phyloP scores from a whole-genome alignment of 805 yeast genomes.

The Saccharomycopsis javanensis region DNA sequence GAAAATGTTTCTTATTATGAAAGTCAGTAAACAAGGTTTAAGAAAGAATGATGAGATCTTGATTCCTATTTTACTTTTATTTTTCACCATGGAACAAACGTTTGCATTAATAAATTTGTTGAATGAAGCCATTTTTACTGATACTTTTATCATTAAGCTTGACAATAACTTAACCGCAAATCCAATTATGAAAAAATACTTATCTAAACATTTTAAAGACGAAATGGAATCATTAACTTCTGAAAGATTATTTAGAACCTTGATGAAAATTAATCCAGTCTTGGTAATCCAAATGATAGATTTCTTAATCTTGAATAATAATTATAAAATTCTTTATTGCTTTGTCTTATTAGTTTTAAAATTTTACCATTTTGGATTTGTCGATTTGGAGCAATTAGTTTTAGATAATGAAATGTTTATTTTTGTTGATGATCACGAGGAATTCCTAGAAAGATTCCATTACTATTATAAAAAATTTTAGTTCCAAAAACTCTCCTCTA shows the following conservation, averaged over 20 bases:
- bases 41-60: conserved; percentile 18
- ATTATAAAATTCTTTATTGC: conserved; percentile 16
- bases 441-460: conserved; percentile 17
- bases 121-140: conserved; percentile 14
- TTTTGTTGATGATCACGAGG: conserved; percentile 14
- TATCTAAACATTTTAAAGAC: conserved; percentile 17
- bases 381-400: conserved; percentile 12
- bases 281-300: conserved; percentile 15
- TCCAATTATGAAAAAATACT: conserved; percentile 15
- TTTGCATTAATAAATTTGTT: conserved; percentile 10
- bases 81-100: conserved; percentile 11
- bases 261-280: conserved; percentile 15
- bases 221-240: conserved; percentile 12
- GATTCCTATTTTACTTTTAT: conserved; percentile 14
- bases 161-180: conserved; percentile 11
- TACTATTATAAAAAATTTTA: conserved; percentile 18
- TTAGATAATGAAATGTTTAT: conserved; percentile 13
- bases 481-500: neutral
- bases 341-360: conserved; percentile 15
- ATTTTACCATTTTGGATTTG: conserved; percentile 19
- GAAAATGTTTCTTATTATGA: conserved; percentile 10
- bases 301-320: conserved; percentile 15
- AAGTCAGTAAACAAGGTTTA: conserved; percentile 13
- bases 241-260: conserved; percentile 11
- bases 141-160: conserved; percentile 12